phyloP scores from a whole-genome alignment of 1,284 basidiomycete genomes.

The Marasmius oreades region DNA sequence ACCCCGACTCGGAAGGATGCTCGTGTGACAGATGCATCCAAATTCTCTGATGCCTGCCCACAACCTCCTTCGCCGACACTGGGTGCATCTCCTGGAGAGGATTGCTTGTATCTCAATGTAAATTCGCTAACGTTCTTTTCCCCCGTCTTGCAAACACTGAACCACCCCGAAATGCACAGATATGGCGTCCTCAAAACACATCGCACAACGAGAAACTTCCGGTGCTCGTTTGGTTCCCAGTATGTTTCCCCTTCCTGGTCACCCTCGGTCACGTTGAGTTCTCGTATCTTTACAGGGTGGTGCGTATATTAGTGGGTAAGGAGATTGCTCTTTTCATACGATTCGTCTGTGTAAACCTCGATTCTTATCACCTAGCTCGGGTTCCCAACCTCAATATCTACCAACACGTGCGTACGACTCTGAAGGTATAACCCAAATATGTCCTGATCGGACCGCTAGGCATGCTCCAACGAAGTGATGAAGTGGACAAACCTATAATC shows the following conservation, averaged over 20 bases:
- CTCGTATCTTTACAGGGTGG: conserved; percentile 40
- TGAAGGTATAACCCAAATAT: background rate
- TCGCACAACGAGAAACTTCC: conserved; percentile 34
- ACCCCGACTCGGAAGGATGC: conserved; percentile 5
- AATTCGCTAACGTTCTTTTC: conserved; percentile 10
- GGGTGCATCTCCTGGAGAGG: conserved; percentile 48
- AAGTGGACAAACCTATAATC: conserved; percentile 46
- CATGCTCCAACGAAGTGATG: conserved; percentile 46
- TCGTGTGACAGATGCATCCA: conserved; percentile 39
- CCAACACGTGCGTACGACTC: conserved; percentile 39
- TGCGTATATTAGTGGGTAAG: conserved; percentile 43
- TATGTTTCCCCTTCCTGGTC: conserved; percentile 20
- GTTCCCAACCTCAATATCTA: conserved; percentile 37
- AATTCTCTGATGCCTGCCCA: conserved; percentile 56
- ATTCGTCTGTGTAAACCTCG: background rate
- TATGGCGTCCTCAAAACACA: conserved; percentile 39
- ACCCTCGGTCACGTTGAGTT: background rate
- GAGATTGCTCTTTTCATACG: background rate
- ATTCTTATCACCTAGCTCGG: conserved; percentile 29
- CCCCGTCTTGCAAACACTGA: background rate
- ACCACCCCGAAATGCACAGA: conserved; percentile 22
- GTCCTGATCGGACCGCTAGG: conserved; percentile 25
- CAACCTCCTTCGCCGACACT: conserved; percentile 38
- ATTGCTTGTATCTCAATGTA: conserved; percentile 55
- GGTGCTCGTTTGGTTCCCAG: conserved; percentile 52